Conservation (phyloP, 768 basidiomycete species). For the Chlorophyllum brunneum region DNA sequence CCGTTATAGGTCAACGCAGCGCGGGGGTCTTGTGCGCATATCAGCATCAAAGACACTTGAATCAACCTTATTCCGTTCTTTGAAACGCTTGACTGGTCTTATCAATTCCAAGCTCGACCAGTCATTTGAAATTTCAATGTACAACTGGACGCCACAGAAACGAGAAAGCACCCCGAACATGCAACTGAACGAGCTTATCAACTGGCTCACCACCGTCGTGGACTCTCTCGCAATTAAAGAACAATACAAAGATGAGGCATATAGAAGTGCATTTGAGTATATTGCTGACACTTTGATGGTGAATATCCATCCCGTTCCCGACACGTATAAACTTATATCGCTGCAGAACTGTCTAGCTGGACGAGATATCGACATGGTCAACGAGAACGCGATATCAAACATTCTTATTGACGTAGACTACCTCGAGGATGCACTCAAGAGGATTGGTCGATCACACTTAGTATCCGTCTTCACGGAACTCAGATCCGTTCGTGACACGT, state of each 20-base stretch:
- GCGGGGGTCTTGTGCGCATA: constrained; percentile 77
- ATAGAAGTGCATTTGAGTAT: constrained; percentile 82
- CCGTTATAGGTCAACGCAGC: constrained; percentile 65
- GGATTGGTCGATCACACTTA: constrained; percentile 69
- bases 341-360: constrained; percentile 74
- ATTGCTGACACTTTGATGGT: constrained; percentile 90
- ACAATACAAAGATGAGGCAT: constrained; percentile 84
- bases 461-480: constrained; percentile 75
- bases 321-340: background rate
- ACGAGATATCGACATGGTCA: constrained; percentile 71
- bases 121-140: constrained; percentile 93
- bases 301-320: constrained; percentile 19
- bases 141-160: constrained; percentile 81
- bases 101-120: constrained; percentile 92
- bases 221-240: constrained; percentile 86
- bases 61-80: constrained; percentile 62
- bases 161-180: constrained; percentile 81
- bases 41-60: constrained; percentile 63
- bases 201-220: constrained; percentile 95
- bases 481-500: constrained; percentile 51
- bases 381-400: constrained; percentile 87
- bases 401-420: constrained; percentile 84
- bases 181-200: constrained; percentile 93
- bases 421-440: constrained; percentile 80
- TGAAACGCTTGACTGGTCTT: constrained; percentile 71